These are phyloP conservation scores for Syzygium aqueum DNA, from an alignment of 345 rosid genomes.

Conservation along the genomic window DNA sequence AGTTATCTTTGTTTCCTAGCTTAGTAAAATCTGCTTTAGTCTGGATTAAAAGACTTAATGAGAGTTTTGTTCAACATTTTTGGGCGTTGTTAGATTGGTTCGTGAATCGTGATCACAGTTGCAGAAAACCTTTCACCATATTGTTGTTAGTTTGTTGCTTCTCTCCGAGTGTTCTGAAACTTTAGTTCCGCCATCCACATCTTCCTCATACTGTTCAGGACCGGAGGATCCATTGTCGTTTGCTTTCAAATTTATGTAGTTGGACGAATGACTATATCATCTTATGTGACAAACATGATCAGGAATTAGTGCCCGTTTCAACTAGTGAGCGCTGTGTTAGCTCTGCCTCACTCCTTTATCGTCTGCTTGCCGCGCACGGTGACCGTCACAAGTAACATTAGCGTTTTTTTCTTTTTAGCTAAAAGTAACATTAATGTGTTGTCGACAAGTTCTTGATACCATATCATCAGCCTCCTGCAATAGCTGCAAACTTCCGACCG, in stretches of 20 bases:
- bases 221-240: background rate
- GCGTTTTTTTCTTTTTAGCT: background rate
- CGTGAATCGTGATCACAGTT: background rate
- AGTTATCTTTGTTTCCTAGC: background rate
- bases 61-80: background rate
- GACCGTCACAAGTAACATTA: background rate
- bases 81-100: background rate
- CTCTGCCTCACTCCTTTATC: background rate
- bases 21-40: background rate
- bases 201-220: background rate
- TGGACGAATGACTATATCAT: background rate
- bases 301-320: background rate
- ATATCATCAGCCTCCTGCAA: background rate
- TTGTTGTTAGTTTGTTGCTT: background rate
- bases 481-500: background rate
- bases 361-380: background rate
- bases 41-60: background rate
- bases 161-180: background rate
- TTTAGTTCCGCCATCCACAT: background rate
- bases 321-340: accelerated
- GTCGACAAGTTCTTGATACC: background rate
- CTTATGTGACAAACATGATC: background rate
- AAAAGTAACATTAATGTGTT: too few species aligned
- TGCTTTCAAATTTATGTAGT: background rate
- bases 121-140: background rate